phyloP scores from a whole-genome alignment of 768 basidiomycete genomes.

The Tephrocybe sp. region DNA sequence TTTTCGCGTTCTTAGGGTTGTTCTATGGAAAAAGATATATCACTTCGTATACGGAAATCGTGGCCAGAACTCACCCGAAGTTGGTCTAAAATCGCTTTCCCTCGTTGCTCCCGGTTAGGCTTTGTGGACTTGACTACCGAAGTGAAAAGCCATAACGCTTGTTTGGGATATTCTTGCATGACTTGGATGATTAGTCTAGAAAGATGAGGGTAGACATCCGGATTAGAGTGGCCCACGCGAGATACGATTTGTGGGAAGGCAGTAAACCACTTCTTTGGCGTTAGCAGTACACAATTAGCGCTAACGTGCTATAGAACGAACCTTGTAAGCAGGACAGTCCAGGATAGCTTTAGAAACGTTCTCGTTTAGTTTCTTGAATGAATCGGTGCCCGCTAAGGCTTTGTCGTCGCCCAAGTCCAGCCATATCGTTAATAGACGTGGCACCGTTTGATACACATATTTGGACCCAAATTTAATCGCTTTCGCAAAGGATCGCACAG shows the following conservation, averaged over 20 bases:
- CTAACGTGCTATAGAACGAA: slow-evolving; percentile 23
- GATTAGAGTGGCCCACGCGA: slow-evolving; percentile 75
- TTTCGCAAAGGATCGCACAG: slow-evolving; percentile 62
- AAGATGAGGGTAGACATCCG: slow-evolving; percentile 57
- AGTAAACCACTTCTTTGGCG: slow-evolving; percentile 74
- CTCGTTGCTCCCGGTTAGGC: slow-evolving; percentile 54
- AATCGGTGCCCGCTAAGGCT: slow-evolving; percentile 26
- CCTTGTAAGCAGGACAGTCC: slow-evolving; percentile 79
- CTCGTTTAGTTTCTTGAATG: slow-evolving; percentile 56
- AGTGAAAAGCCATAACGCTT: slow-evolving; percentile 90
- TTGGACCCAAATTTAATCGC: slow-evolving; percentile 86
- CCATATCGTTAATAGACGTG: slow-evolving; percentile 93
- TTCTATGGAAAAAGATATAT: slow-evolving; percentile 32
- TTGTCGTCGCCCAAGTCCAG: slow-evolving; percentile 79
- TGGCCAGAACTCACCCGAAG: slow-evolving; percentile 45
- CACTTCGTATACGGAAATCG: background rate
- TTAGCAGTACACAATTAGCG: slow-evolving; percentile 5
- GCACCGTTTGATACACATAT: slow-evolving; percentile 94
- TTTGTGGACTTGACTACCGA: slow-evolving; percentile 87
- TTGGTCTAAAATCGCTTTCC: slow-evolving; percentile 52
- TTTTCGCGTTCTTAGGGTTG: slow-evolving; percentile 39
- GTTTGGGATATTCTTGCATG: slow-evolving; percentile 81
- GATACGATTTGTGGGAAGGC: slow-evolving; percentile 98
- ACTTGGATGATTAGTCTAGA: slow-evolving; percentile 67
- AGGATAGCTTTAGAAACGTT: slow-evolving; percentile 53